These are phyloP conservation scores for Trypanosomatidae sp. DNA, from an alignment of 208 protist genomes.

Conservation along the genomic window DNA sequence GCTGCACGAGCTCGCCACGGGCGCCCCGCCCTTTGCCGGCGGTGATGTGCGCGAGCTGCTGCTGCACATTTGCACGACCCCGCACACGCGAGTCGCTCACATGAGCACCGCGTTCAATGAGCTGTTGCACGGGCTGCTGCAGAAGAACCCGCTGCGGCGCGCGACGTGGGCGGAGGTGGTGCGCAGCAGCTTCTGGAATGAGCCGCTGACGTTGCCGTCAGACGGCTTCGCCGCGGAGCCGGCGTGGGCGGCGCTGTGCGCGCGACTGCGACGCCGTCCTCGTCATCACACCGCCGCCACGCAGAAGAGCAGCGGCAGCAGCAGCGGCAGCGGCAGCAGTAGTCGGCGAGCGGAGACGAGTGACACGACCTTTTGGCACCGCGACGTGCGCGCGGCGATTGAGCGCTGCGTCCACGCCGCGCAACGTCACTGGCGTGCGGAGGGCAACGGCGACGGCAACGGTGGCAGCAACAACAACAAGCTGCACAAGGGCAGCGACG, in stretches of 20 bases:
- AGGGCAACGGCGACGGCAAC: too few species aligned
- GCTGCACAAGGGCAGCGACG: too few species aligned
- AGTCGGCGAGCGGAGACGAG: too few species aligned
- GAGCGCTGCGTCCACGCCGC: too few species aligned
- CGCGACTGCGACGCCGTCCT: too few species aligned
- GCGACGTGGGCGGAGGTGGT: slow-evolving; percentile 68
- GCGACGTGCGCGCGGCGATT: too few species aligned
- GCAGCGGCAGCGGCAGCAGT: too few species aligned
- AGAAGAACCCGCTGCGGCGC: slow-evolving; percentile 72
- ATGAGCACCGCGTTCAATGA: slow-evolving; percentile 45
- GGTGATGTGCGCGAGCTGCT: slow-evolving; percentile 85
- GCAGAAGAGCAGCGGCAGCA: too few species aligned
- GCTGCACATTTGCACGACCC: slow-evolving; percentile 64
- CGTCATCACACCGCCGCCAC: too few species aligned
- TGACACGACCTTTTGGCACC: too few species aligned
- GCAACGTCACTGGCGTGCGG: too few species aligned
- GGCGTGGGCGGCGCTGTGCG: slow-evolving; percentile 49
- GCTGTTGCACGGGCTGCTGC: slow-evolving; percentile 46
- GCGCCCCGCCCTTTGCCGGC: slow-evolving; percentile 91
- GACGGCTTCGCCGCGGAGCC: slow-evolving; percentile 31
- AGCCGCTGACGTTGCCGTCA: slow-evolving; percentile 11
- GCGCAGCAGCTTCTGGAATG: slow-evolving; percentile 74
- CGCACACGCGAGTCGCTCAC: slow-evolving; percentile 13
- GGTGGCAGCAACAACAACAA: too few species aligned
- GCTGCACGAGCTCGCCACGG: slow-evolving; percentile 85